Conservation (phyloP, 2,329 filamentous ascomycete genomes). For the Verticillium nubilum region DNA sequence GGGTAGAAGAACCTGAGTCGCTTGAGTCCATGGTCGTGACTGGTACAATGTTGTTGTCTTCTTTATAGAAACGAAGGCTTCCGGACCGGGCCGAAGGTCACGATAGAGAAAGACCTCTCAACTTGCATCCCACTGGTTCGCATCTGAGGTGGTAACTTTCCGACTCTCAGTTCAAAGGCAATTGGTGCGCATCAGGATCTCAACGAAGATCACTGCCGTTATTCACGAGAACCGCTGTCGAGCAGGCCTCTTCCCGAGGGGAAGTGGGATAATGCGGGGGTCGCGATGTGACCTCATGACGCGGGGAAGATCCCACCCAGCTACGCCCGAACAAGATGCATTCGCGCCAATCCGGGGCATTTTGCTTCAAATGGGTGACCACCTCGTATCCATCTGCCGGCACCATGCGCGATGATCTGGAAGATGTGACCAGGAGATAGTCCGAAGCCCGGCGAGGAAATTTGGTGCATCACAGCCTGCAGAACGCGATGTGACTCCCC, state of each 20-base stretch:
- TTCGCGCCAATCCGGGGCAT: neutral
- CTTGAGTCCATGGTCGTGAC: neutral
- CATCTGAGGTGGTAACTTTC: neutral
- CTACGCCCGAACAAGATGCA: neutral
- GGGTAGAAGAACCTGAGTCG: neutral
- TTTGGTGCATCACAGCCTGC: neutral
- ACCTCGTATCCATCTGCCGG: neutral
- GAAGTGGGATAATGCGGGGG: neutral
- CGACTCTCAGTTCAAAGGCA: neutral
- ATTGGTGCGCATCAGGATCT: neutral
- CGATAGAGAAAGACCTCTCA: neutral
- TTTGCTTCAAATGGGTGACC: neutral
- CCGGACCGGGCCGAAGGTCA: neutral
- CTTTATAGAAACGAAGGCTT: neutral
- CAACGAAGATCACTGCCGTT: neutral
- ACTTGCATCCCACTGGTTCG: neutral
- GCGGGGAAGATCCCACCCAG: neutral
- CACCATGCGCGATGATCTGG: too few relatives aligned
- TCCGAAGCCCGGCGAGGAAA: neutral
- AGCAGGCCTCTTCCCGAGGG: neutral
- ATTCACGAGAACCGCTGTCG: neutral
- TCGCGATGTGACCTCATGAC: neutral
- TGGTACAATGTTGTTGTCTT: neutral
- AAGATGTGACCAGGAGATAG: neutral
- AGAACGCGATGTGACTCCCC: too few relatives aligned